Evolutionary conservation across 495 filamentous ascomycete genomes (phyloP).

Genomic region (Podospora appendiculata): DNA sequence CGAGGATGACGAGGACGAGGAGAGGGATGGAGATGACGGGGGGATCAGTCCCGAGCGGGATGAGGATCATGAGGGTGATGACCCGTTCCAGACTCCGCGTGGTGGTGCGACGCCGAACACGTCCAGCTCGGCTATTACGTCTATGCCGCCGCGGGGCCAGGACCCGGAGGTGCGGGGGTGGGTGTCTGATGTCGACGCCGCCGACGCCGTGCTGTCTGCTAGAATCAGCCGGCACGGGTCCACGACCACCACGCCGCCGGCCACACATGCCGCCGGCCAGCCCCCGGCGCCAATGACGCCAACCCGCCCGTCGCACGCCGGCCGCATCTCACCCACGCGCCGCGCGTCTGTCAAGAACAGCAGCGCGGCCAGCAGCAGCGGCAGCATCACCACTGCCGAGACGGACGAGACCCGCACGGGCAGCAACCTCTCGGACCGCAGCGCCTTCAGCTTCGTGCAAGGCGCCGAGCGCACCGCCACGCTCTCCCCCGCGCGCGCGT

Average conservation of each 20-base stretch:
- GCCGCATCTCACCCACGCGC: slow-evolving; percentile 4
- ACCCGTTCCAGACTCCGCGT: slow-evolving; percentile 38
- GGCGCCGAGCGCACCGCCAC: slow-evolving; percentile 1
- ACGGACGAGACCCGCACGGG: slow-evolving; percentile 17
- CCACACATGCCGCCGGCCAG: background rate
- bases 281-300: background rate
- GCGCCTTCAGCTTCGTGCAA: slow-evolving; percentile 22
- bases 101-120: background rate
- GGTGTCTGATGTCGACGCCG: slow-evolving; percentile 52
- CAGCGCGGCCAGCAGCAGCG: background rate
- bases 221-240: slow-evolving; percentile 11
- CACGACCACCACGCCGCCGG: slow-evolving; percentile 7
- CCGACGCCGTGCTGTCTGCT: slow-evolving; percentile 37
- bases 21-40: slow-evolving; percentile 6
- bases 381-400: background rate
- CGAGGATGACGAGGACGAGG: slow-evolving; percentile 54
- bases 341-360: slow-evolving; percentile 1
- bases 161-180: slow-evolving; percentile 52
- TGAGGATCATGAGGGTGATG: slow-evolving; percentile 14
- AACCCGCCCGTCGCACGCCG: background rate
- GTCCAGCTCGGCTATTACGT: background rate
- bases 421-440: slow-evolving; percentile 35
- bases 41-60: slow-evolving; percentile 10
- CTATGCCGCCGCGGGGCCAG: slow-evolving; percentile 13
- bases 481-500: background rate